These are phyloP conservation scores for Peronosclerospora sorghi DNA, from an alignment of 352 stramenopile genomes.

Conservation along the genomic window DNA sequence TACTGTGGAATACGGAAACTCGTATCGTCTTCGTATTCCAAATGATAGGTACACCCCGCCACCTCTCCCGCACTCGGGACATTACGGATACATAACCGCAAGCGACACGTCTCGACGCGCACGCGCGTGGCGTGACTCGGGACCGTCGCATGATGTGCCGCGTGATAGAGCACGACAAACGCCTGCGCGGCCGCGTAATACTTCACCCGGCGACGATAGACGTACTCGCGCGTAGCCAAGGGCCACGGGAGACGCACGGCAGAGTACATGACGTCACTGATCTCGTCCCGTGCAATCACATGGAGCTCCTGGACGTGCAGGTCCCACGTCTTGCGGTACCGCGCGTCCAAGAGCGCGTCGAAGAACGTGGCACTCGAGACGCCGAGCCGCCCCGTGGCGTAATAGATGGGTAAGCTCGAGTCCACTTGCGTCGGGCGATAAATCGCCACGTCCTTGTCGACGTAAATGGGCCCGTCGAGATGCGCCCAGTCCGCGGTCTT, in stretches of 20 bases:
- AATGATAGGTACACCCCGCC: conserved; percentile 56
- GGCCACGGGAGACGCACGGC: conserved; percentile 49
- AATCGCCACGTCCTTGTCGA: conserved; percentile 63
- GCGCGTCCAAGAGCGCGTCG: conserved; percentile 45
- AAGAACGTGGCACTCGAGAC: conserved; percentile 64
- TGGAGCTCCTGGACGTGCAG: conserved; percentile 30
- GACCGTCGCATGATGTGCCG: conserved; percentile 36
- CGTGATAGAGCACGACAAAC: conserved; percentile 60
- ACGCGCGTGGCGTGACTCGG: conserved; percentile 27
- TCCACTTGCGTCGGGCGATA: conserved; percentile 39
- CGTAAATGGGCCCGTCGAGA: conserved; percentile 56
- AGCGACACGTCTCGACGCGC: conserved; percentile 52
- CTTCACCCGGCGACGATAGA: conserved; percentile 53
- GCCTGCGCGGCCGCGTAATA: conserved; percentile 40
- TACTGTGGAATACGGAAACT: conserved; percentile 72
- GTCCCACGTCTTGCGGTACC: conserved; percentile 53
- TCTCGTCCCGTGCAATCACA: conserved; percentile 32
- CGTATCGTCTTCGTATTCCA: conserved; percentile 73
- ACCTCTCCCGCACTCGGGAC: conserved; percentile 28
- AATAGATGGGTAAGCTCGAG: conserved; percentile 57
- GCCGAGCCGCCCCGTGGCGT: conserved; percentile 56
- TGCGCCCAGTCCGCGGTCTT: conserved; percentile 51
- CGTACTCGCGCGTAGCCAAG: conserved; percentile 62
- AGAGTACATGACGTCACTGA: conserved; percentile 61
- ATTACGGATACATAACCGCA: conserved; percentile 51